Conservation (phyloP, 129 eudicot species). For the Chrysanthemum makinoi region DNA sequence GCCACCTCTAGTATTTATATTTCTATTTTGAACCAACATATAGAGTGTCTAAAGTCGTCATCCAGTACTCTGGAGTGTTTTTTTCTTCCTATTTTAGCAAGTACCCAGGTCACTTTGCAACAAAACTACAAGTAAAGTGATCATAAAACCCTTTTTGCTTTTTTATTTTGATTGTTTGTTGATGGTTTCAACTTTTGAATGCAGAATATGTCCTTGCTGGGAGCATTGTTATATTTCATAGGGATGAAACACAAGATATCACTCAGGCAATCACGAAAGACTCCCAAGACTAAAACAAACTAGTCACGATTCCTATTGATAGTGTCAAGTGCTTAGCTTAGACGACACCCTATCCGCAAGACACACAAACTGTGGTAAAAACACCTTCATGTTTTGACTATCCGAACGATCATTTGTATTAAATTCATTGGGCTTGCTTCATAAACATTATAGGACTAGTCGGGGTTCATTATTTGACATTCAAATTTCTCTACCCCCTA, state of each 20-base stretch:
- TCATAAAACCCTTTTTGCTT: no score
- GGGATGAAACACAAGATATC: conserved; percentile 44
- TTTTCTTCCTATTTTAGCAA: no score
- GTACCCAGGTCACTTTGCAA: background rate
- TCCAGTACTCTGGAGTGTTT: no score
- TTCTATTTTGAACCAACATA: background rate
- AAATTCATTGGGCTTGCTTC: conserved; percentile 25
- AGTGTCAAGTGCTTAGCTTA: conserved; percentile 13
- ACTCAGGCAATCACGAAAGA: conserved; percentile 24
- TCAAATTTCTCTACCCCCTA: conserved; percentile 17
- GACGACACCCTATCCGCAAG: conserved; percentile 1
- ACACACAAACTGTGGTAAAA: conserved; percentile 19
- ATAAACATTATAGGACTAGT: conserved; percentile 24
- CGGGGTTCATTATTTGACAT: conserved; percentile 21
- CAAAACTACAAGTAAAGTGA: background rate
- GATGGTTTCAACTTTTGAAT: conserved; percentile 24
- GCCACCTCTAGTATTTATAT: no score
- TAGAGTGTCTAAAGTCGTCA: background rate
- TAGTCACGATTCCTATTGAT: conserved; percentile 10
- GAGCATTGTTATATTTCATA: conserved; percentile 41
- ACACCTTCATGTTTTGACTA: conserved; percentile 8
- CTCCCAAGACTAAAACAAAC: conserved; percentile 32
- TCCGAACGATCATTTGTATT: conserved; percentile 18
- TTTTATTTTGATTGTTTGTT: background rate
- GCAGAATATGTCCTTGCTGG: conserved; percentile 45